Conservation (phyloP, 176 grass and related monocot genomes). For the Pontederia crassipes region DNA sequence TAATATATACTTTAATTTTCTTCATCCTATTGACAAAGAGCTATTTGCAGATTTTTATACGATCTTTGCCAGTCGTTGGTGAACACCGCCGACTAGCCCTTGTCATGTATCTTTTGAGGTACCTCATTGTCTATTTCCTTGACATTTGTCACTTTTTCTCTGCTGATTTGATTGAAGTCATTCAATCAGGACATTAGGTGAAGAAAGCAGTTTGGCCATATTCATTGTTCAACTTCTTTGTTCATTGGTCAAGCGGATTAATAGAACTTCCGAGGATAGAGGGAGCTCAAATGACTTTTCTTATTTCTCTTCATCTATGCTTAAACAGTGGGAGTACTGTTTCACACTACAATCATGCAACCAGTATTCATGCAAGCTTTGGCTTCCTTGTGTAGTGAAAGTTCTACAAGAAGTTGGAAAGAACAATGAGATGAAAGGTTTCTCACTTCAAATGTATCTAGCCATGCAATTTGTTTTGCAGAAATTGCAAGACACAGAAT, state of each 20-base stretch:
- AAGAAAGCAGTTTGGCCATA: slow-evolving; percentile 39
- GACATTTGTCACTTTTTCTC: not conserved
- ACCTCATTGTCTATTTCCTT: slow-evolving; percentile 4
- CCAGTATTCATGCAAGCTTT: slow-evolving; percentile 72
- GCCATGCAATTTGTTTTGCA: slow-evolving; percentile 46
- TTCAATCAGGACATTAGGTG: slow-evolving; percentile 57
- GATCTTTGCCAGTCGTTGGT: slow-evolving; percentile 63
- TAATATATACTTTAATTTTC: not conserved
- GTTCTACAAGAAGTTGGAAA: slow-evolving; percentile 49
- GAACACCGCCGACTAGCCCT: slow-evolving; percentile 56
- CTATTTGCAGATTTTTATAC: slow-evolving; percentile 69
- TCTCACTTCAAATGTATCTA: slow-evolving; percentile 41
- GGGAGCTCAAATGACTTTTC: slow-evolving; percentile 8
- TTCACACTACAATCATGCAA: slow-evolving; percentile 47
- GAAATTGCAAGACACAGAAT: slow-evolving; percentile 73
- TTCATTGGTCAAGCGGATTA: slow-evolving; percentile 29
- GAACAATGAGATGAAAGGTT: slow-evolving; percentile 28
- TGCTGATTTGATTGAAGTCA: slow-evolving; percentile 10
- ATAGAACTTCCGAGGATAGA: slow-evolving; percentile 17
- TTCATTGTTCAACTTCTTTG: slow-evolving; percentile 56
- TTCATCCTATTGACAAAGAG: not conserved
- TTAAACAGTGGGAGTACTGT: slow-evolving; percentile 64
- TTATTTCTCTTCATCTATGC: slow-evolving; percentile 20
- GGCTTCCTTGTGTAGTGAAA: slow-evolving; percentile 85
- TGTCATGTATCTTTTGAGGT: slow-evolving; percentile 84